Evolutionary conservation across 2,329 filamentous ascomycete genomes (phyloP).

Genomic region (Fusarium udum): DNA sequence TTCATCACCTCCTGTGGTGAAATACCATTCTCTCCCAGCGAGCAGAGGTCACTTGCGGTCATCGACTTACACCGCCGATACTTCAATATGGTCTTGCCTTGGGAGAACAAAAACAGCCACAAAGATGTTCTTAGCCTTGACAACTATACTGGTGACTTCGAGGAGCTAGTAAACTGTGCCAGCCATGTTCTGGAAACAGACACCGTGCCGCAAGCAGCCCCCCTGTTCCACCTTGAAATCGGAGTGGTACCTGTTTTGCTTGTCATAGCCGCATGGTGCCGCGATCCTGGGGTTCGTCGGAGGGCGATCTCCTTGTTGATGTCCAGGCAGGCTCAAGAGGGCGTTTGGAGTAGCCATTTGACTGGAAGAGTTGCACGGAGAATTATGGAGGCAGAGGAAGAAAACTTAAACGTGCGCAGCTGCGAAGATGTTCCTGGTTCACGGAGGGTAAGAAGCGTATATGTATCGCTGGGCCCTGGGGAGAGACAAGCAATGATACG

Average conservation of each 20-base stretch:
- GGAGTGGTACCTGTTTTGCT: not conserved
- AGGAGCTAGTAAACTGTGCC: not conserved
- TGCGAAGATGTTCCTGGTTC: not conserved
- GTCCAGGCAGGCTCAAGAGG: not conserved
- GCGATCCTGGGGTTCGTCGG: not conserved
- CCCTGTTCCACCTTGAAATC: not conserved
- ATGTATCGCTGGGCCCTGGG: not conserved
- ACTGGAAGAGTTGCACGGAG: not conserved
- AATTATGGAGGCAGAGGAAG: not conserved
- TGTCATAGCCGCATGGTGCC: not conserved
- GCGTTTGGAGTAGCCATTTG: not conserved
- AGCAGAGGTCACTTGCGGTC: not conserved
- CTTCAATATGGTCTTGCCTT: not conserved
- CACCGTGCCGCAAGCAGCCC: no score
- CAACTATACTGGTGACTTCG: fast-evolving
- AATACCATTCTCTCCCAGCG: fast-evolving
- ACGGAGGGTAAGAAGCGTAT: not conserved
- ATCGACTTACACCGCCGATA: not conserved
- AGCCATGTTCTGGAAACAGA: not conserved
- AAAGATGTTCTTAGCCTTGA: not conserved
- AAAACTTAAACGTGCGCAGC: fast-evolving
- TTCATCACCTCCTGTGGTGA: not conserved
- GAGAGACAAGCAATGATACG: not conserved
- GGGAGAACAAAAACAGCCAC: not conserved
- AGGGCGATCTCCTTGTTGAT: not conserved